phyloP scores from a whole-genome alignment of 2,329 filamentous ascomycete genomes.

The Xylariales sp. region DNA sequence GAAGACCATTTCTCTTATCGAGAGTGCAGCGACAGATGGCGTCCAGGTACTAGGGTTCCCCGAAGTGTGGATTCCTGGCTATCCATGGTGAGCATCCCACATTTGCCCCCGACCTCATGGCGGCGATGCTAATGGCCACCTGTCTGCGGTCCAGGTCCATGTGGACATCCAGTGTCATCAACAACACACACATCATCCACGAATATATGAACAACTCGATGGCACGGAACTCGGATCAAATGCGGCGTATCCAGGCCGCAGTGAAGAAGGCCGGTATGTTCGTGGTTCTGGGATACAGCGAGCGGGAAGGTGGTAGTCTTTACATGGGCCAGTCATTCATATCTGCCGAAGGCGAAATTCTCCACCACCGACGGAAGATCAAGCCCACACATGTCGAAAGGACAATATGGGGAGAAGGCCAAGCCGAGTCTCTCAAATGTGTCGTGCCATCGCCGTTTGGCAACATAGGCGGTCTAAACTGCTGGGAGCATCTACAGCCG shows the following conservation, averaged over 20 bases:
- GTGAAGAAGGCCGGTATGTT: constrained; percentile 38
- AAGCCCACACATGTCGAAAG: constrained; percentile 47
- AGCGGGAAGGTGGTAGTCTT: constrained; percentile 32
- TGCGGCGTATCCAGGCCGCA: constrained; percentile 35
- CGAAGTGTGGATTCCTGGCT: constrained; percentile 51
- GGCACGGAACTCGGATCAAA: constrained; percentile 35
- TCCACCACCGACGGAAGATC: constrained; percentile 44
- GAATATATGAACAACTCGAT: constrained; percentile 30
- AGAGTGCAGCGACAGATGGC: constrained; percentile 47
- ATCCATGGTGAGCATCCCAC: constrained; percentile 28
- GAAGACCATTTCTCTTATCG: constrained; percentile 54
- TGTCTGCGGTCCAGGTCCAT: constrained; percentile 26
- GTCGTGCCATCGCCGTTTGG: constrained; percentile 47
- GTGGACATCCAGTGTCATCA: constrained; percentile 34
- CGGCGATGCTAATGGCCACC: constrained; percentile 3
- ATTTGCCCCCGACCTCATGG: background rate
- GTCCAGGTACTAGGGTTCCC: constrained; percentile 50
- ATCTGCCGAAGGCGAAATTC: constrained; percentile 38
- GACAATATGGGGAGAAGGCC: constrained; percentile 49
- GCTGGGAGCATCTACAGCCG: constrained; percentile 35
- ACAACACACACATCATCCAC: constrained; percentile 35
- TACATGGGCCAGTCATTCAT: constrained; percentile 47
- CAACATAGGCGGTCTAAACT: constrained; percentile 49
- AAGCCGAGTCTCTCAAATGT: constrained; percentile 49
- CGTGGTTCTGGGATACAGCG: constrained; percentile 45